Evolutionary conservation across 257 asterid genomes (phyloP).

Genomic region (Rhazya stricta): DNA sequence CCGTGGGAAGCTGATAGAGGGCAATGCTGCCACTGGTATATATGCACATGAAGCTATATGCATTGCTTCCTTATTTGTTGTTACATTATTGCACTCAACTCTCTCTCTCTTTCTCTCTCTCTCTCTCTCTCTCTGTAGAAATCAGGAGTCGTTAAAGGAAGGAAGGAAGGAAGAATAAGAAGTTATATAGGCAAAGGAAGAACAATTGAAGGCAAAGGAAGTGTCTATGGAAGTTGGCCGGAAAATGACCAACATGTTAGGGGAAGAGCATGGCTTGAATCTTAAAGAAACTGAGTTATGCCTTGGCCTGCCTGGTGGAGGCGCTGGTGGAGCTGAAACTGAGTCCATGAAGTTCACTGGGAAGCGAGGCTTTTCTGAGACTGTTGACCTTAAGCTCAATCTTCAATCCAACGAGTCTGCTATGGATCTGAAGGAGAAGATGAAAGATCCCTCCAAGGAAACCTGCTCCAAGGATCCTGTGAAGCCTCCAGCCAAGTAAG

Average conservation of each 20-base stretch:
- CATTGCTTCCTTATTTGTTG: conserved; percentile 39
- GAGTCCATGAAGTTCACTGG: conserved; percentile 33
- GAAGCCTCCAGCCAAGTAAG: conserved; percentile 56
- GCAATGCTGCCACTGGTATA: conserved; percentile 34
- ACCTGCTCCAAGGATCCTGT: conserved; percentile 27
- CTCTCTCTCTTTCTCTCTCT: conserved; percentile 12
- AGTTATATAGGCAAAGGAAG: not conserved
- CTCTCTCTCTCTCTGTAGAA: not conserved
- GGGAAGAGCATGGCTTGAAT: conserved; percentile 22
- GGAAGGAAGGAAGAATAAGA: conserved; percentile 2
- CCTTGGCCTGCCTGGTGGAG: conserved; percentile 50
- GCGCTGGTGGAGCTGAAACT: conserved; percentile 15
- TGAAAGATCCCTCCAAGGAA: conserved; percentile 30
- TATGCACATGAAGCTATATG: conserved; percentile 40
- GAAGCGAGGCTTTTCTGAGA: conserved; percentile 48
- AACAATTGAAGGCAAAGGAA: not conserved
- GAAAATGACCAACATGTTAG: conserved; percentile 22
- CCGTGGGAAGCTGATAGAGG: conserved; percentile 24
- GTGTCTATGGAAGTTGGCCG: conserved; percentile 24
- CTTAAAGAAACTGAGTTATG: conserved; percentile 47
- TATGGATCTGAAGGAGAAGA: conserved; percentile 40
- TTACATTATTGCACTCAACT: conserved; percentile 23
- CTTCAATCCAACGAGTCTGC: conserved; percentile 32
- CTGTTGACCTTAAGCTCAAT: conserved; percentile 49
- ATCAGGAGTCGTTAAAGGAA: not conserved